These are phyloP conservation scores for Pseudogymnoascus sp. DNA, from an alignment of 2,329 filamentous ascomycete species.

Conservation along the genomic window DNA sequence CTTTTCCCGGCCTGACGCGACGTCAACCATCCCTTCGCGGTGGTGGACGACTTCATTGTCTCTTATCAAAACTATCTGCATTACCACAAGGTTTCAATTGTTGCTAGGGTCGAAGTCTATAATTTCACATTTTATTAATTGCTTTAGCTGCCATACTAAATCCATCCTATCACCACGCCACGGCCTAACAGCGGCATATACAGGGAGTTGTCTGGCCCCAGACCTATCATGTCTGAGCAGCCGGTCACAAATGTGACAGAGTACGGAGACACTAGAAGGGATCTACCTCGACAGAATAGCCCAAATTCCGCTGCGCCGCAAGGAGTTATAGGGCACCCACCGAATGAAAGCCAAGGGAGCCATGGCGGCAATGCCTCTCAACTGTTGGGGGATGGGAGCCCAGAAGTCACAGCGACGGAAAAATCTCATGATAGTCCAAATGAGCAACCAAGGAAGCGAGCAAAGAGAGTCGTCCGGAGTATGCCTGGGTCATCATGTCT, in stretches of 20 bases:
- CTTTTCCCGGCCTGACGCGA: neutral
- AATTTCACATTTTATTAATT: neutral
- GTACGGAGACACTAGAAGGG: neutral
- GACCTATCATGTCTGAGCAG: neutral
- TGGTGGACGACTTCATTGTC: neutral
- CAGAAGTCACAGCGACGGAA: neutral
- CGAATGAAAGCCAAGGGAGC: neutral
- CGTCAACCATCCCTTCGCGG: too few species aligned
- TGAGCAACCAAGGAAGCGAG: conserved; percentile 4
- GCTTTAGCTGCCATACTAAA: neutral
- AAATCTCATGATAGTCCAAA: neutral
- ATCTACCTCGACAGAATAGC: neutral
- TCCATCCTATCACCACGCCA: neutral
- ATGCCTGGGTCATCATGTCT: neutral
- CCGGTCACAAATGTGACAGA: neutral
- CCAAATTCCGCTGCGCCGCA: neutral
- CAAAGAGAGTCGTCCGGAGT: neutral
- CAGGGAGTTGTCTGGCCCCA: neutral
- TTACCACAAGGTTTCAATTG: neutral
- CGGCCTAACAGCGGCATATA: neutral
- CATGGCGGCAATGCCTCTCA: neutral
- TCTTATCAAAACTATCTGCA: neutral
- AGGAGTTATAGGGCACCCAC: neutral
- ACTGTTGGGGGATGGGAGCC: neutral
- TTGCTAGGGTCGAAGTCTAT: neutral